phyloP scores from a whole-genome alignment of 2,329 filamentous ascomycete species.

The Fusarium pseudocircinatum region DNA sequence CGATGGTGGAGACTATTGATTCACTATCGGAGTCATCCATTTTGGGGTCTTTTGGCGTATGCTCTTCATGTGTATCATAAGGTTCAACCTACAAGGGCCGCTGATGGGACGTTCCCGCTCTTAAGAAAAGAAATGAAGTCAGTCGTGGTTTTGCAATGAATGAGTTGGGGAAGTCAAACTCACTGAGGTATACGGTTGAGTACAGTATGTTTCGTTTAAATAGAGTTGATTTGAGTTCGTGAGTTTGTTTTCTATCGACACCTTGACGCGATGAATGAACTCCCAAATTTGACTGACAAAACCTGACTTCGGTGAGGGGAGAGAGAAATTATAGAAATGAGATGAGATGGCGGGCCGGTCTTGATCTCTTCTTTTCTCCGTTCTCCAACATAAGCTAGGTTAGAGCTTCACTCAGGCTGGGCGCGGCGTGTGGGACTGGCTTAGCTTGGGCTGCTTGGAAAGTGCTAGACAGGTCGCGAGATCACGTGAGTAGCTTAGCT shows the following conservation, averaged over 20 bases:
- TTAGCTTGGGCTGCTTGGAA: not conserved
- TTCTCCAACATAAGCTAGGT: not conserved
- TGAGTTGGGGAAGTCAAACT: not conserved
- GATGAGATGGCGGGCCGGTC: not conserved
- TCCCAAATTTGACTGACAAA: not conserved
- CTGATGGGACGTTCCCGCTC: not conserved
- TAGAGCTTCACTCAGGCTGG: not conserved
- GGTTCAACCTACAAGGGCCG: not conserved
- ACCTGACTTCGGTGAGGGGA: not conserved
- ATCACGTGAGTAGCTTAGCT: slow-evolving; percentile 1
- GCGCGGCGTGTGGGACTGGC: not conserved
- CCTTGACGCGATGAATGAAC: not conserved
- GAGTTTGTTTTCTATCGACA: not conserved
- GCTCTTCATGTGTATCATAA: not conserved
- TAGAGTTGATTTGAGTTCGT: not conserved
- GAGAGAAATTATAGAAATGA: not conserved
- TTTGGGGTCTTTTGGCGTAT: not conserved
- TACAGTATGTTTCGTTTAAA: not conserved
- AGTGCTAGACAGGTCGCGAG: not conserved
- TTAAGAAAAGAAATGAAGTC: not conserved
- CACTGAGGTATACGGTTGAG: not conserved
- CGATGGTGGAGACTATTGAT: slow-evolving; percentile 48
- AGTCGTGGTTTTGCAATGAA: not conserved
- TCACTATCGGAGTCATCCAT: slow-evolving; percentile 41
- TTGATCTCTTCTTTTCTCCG: not conserved